These are phyloP conservation scores for Tolypocladium tropicale DNA, from an alignment of 2,329 filamentous ascomycete species.

Conservation along the genomic window DNA sequence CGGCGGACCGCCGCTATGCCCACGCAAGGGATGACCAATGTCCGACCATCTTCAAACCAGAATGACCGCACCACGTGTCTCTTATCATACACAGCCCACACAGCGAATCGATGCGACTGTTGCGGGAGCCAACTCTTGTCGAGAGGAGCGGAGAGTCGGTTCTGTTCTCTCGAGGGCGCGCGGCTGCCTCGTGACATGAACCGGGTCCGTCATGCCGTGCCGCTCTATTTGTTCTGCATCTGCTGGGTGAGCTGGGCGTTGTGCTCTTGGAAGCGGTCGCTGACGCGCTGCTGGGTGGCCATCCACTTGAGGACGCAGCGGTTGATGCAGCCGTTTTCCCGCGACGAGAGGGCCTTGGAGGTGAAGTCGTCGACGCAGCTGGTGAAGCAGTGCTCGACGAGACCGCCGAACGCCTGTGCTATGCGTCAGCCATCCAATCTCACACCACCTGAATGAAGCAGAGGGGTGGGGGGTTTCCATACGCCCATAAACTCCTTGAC, in stretches of 20 bases:
- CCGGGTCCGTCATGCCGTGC: not conserved
- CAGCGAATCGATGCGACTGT: not conserved
- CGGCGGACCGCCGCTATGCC: not conserved
- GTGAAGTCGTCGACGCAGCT: slow-evolving; percentile 98
- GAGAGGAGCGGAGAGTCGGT: not conserved
- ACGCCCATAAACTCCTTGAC: slow-evolving; percentile 99
- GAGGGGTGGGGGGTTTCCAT: slow-evolving; percentile 27
- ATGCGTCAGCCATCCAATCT: not conserved
- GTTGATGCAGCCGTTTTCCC: slow-evolving; percentile 86
- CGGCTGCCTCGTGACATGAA: not conserved
- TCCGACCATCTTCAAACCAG: not conserved
- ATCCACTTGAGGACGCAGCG: slow-evolving; percentile 95
- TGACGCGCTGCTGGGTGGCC: slow-evolving; percentile 80
- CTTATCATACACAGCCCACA: slow-evolving; percentile 4
- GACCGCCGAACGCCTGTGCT: slow-evolving; percentile 25
- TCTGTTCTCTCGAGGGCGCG: not conserved
- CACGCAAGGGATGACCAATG: not conserved
- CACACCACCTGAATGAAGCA: not conserved
- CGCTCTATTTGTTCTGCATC: slow-evolving; percentile 32
- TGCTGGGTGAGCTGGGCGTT: slow-evolving; percentile 49
- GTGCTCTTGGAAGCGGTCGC: slow-evolving; percentile 76
- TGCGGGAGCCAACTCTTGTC: not conserved
- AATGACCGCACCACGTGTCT: not conserved
- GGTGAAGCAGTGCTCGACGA: slow-evolving; percentile 82
- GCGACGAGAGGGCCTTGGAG: slow-evolving; percentile 80